Evolutionary conservation across 306 rosid genomes (phyloP).

Genomic region (Cucurbita maxima): DNA sequence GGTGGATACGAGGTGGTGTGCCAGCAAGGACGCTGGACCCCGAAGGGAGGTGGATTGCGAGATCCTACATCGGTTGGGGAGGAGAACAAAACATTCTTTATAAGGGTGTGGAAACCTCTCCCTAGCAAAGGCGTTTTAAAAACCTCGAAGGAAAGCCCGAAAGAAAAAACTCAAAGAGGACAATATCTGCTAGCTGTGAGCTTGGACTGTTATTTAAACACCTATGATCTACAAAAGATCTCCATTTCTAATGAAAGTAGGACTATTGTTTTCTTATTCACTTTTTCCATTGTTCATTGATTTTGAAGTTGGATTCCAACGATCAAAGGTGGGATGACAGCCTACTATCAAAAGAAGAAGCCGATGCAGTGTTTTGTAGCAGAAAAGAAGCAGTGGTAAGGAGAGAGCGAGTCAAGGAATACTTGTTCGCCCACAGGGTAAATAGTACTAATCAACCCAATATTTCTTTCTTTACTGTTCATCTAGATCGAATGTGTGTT

Average conservation of each 20-base stretch:
- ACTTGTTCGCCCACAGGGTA: slow-evolving; percentile 61
- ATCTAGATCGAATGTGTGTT: no score
- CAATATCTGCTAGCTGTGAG: no score
- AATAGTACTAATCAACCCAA: background rate
- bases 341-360: slow-evolving; percentile 50
- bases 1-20: no score
- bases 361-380: slow-evolving; percentile 33
- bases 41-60: no score
- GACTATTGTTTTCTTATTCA: background rate
- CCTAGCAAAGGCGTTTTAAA: no score
- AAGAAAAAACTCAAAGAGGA: no score
- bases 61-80: no score
- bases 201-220: background rate
- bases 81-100: no score
- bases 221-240: background rate
- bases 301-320: slow-evolving; percentile 59
- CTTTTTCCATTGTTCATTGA: background rate
- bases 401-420: slow-evolving; percentile 60
- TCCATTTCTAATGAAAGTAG: background rate
- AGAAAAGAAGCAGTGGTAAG: slow-evolving; percentile 50
- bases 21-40: no score
- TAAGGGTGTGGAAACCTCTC: no score
- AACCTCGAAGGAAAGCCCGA: no score
- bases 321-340: slow-evolving; percentile 67
- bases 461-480: no score